phyloP scores from a whole-genome alignment of 768 basidiomycete genomes.

The Wakefieldia striispora region DNA sequence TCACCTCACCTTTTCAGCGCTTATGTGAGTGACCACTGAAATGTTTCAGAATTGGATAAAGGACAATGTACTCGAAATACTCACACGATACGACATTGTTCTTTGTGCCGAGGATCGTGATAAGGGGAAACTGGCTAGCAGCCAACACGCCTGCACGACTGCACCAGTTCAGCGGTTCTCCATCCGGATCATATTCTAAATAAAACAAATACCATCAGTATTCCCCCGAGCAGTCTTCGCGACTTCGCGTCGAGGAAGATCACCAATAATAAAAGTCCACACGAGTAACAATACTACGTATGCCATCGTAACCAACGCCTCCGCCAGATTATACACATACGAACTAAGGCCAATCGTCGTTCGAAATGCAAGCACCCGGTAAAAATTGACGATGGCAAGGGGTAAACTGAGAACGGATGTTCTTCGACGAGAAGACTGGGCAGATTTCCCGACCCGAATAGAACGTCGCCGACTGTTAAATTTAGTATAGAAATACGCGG shows the following conservation, averaged over 20 bases:
- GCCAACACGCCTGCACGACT: constrained; percentile 34
- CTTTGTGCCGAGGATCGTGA: constrained; percentile 44
- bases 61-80: background rate
- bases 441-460: constrained; percentile 4
- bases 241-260: background rate
- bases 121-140: constrained; percentile 37
- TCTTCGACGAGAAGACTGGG: background rate
- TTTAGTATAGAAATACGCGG: constrained; percentile 10
- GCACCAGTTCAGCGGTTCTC: constrained; percentile 30
- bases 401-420: constrained; percentile 24
- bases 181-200: constrained; percentile 16
- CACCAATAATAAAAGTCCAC: constrained; percentile 40
- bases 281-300: constrained; percentile 39
- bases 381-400: constrained; percentile 31
- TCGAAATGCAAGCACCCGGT: constrained; percentile 38
- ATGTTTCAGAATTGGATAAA: background rate
- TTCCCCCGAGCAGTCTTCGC: background rate
- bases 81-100: constrained; percentile 32
- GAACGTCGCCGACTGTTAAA: constrained; percentile 7
- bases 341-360: constrained; percentile 33
- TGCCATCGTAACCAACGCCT: constrained; percentile 35
- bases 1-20: constrained; percentile 19
- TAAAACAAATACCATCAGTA: constrained; percentile 4
- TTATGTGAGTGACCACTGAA: constrained; percentile 22
- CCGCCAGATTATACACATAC: constrained; percentile 40